Conservation (phyloP, 2,329 filamentous ascomycete species). For the Diaporthe sp. region DNA sequence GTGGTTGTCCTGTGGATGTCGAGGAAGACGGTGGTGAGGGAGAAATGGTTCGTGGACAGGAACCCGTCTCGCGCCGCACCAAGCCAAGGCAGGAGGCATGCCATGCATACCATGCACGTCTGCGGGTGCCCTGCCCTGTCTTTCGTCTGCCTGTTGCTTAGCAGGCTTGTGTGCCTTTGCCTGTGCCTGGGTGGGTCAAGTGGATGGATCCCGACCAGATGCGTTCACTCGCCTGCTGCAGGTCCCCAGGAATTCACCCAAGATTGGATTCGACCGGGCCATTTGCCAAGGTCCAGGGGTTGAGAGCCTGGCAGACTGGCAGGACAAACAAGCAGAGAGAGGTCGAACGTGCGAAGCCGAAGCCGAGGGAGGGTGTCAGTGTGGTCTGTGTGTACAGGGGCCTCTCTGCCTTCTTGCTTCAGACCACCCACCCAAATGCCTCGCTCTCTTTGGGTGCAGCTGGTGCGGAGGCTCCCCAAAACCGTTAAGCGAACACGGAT, state of each 20-base stretch:
- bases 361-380: constrained; percentile 26
- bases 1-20: constrained; percentile 16
- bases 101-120: constrained; percentile 2
- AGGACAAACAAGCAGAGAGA: not conserved
- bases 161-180: not conserved
- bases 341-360: constrained; percentile 19
- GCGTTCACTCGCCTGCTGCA: constrained; percentile 23
- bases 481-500: constrained; percentile 14
- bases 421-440: not conserved
- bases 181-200: constrained; percentile 4
- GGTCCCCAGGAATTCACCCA: constrained; percentile 25
- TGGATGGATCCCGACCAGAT: constrained; percentile 8
- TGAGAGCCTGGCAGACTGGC: not conserved
- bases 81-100: constrained; percentile 22
- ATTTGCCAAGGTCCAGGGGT: constrained; percentile 15
- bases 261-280: constrained; percentile 8
- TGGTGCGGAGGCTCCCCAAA: not conserved
- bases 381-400: not conserved
- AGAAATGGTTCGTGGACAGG: constrained; percentile 34
- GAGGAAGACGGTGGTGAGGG: constrained; percentile 23
- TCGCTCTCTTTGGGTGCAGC: not conserved
- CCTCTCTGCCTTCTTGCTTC: not conserved
- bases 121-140: not conserved
- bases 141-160: not conserved
- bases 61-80: constrained; percentile 18